A percentile compares a stretch with the other conserved stretches of the same genome.
These are phyloP conservation scores for Austroboletus eburneus DNA, from an alignment of 768 basidiomycete species.

Conservation along the genomic window DNA sequence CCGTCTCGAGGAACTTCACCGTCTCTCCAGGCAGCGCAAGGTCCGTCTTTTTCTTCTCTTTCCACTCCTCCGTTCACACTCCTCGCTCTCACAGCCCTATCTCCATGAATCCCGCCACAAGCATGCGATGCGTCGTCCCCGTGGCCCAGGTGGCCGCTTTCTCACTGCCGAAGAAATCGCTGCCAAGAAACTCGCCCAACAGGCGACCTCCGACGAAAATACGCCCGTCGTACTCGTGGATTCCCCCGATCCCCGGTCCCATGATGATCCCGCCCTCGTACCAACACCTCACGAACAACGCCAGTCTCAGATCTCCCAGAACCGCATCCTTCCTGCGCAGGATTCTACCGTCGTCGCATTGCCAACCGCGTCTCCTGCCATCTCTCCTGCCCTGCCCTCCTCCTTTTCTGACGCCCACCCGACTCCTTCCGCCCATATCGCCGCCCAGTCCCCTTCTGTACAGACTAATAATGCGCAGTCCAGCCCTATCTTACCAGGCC, in stretches of 20 bases:
- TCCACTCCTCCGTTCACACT: slow-evolving; percentile 6
- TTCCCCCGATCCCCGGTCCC: slow-evolving; percentile 11
- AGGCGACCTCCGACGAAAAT: slow-evolving; percentile 24
- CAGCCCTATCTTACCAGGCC: slow-evolving; percentile 12
- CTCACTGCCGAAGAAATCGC: slow-evolving; percentile 95
- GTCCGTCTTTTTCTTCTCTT: slow-evolving; percentile 34
- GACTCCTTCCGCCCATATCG: slow-evolving; percentile 13
- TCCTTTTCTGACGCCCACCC: slow-evolving; percentile 18
- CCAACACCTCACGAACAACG: slow-evolving; percentile 10
- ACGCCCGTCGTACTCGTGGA: slow-evolving; percentile 17
- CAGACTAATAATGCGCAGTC: slow-evolving; percentile 21
- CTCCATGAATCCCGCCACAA: slow-evolving; percentile 97
- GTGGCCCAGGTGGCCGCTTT: slow-evolving; percentile 96
- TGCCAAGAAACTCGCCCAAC: slow-evolving; percentile 55
- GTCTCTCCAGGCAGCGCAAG: slow-evolving; percentile 91
- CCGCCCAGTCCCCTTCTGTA: slow-evolving; percentile 20
- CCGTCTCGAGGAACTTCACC: slow-evolving; percentile 88
- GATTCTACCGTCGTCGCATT: slow-evolving; percentile 6
- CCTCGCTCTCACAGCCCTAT: slow-evolving; percentile 64
- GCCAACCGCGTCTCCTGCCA: slow-evolving; percentile 11
- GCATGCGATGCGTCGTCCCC: slow-evolving; percentile 95
- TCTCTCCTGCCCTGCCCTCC: slow-evolving; percentile 17
- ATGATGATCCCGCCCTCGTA: slow-evolving; percentile 9
- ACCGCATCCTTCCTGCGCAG: slow-evolving; percentile 16
- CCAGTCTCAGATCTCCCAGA: slow-evolving; percentile 16